Evolutionary conservation across 2,329 filamentous ascomycete species (phyloP).

Genomic region (Knoxdaviesia capensis): DNA sequence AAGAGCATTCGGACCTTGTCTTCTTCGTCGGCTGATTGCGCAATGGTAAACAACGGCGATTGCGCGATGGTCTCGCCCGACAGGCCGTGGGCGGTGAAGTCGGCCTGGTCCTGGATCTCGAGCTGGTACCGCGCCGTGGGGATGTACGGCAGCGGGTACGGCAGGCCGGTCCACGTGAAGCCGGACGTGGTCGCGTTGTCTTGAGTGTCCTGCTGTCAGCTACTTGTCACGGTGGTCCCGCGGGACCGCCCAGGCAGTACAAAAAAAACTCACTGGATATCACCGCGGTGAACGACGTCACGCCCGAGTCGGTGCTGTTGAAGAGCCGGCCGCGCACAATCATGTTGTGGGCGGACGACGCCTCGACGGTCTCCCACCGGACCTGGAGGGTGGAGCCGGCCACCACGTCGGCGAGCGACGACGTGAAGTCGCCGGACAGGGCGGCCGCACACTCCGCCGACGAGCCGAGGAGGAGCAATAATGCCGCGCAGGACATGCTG

Average conservation of each 20-base stretch:
- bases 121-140: constrained; percentile 2
- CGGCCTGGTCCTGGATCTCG: background rate
- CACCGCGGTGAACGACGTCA: background rate
- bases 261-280: constrained; percentile 1
- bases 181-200: background rate
- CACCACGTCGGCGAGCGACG: too few relatives aligned
- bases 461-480: too few relatives aligned
- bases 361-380: too few relatives aligned
- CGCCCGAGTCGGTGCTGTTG: background rate
- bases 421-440: too few relatives aligned
- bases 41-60: constrained; percentile 1
- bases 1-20: background rate
- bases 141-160: constrained; percentile 3
- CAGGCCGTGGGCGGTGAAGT: background rate
- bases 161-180: constrained; percentile 2
- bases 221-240: background rate
- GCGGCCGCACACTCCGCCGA: too few relatives aligned
- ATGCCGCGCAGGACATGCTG: too few relatives aligned
- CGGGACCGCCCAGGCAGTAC: background rate
- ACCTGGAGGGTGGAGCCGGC: too few relatives aligned
- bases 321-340: background rate
- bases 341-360: too few relatives aligned
- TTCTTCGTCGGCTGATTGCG: background rate
- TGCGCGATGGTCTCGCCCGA: background rate
- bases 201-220: background rate